Base-by-base conservation (phyloP, 345 rosid species). In the Aegle marmelos region DNA sequence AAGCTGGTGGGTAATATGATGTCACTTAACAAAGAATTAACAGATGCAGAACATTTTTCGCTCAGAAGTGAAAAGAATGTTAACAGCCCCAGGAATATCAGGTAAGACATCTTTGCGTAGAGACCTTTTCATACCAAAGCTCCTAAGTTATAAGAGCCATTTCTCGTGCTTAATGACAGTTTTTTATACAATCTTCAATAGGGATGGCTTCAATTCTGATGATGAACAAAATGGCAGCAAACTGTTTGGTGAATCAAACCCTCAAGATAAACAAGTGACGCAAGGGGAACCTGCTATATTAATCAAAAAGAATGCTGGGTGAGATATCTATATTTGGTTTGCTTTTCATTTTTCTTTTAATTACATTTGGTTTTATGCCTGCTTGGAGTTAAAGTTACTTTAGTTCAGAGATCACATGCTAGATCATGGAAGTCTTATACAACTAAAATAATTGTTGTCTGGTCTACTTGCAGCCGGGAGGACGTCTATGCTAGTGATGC, bases 241-340 rank as follows among this genome's bases (percentile, higher is more conserved):
- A 73, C 76, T 68, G 53, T 70, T 72, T 79, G 84, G 80, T 75
- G 71, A 70, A 66, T 70, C 80, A 61, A 85, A 78, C 70, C 33
- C 67, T 68, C 83, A 85, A 73, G 85, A 85, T 72, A 85, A 83
- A 75, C 82, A 76, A 78, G 80, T 80, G 39, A 77, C 70, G 25
- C 82, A 85, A 71, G 87, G 73, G 78, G 84, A 80, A 72, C 77
- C 89, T 81, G 65, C 73, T 73, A 65, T 79, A 75, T 81, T 76
- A 66, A 82, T 85, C 71, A 65, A 81, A 78, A 78, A 65, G 63
- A 79, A 81, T 45, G 67, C 77, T 57, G 82, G 86, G 92, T 90
- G 75, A 81, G 84, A 64, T 63, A 16, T 73, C 61, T 14, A 39
- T 70, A 62, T 72, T 56, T 74, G 53, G 24, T 13, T 37, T 28